Conservation (phyloP, 805 yeast species). For the Saccharomyces paradoxus region DNA sequence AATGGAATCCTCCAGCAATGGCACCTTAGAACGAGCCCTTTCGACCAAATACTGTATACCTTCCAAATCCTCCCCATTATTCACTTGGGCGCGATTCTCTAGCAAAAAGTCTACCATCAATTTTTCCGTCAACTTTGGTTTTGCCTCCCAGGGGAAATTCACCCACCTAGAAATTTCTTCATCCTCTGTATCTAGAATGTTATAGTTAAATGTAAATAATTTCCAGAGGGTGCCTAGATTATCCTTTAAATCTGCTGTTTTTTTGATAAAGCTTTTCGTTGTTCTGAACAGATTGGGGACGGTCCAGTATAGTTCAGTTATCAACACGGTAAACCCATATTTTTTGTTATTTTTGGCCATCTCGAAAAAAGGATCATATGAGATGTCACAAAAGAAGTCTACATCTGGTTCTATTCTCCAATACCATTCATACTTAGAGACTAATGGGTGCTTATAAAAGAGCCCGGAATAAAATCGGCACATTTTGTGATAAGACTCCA, state of each 20-base stretch:
- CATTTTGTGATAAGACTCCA: conserved; percentile 86
- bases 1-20: conserved; percentile 44
- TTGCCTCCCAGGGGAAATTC: conserved; percentile 20
- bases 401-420: conserved; percentile 96
- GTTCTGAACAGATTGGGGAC: conserved; percentile 73
- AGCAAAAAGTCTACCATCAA: conserved; percentile 28
- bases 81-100: conserved; percentile 5
- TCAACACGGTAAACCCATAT: conserved; percentile 78
- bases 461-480: conserved; percentile 85
- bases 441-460: conserved; percentile 72
- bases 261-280: conserved; percentile 54
- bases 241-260: conserved; percentile 34
- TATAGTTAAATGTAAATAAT: conserved; percentile 43
- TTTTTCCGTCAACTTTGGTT: conserved; percentile 24
- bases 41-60: conserved; percentile 34
- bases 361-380: conserved; percentile 83
- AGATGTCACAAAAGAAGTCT: conserved; percentile 79
- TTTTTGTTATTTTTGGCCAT: conserved; percentile 63
- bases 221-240: conserved; percentile 59
- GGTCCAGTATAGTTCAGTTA: conserved; percentile 72
- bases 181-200: conserved; percentile 31
- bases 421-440: conserved; percentile 71
- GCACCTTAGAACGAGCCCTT: conserved; percentile 29
- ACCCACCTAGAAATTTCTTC: conserved; percentile 19
- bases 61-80: conserved; percentile 15